Percentiles rank a stretch among this genome's conserved stretches.
These are phyloP conservation scores for Exophiala oligosperma DNA, from an alignment of 2,329 filamentous ascomycete genomes.

Conservation along the genomic window DNA sequence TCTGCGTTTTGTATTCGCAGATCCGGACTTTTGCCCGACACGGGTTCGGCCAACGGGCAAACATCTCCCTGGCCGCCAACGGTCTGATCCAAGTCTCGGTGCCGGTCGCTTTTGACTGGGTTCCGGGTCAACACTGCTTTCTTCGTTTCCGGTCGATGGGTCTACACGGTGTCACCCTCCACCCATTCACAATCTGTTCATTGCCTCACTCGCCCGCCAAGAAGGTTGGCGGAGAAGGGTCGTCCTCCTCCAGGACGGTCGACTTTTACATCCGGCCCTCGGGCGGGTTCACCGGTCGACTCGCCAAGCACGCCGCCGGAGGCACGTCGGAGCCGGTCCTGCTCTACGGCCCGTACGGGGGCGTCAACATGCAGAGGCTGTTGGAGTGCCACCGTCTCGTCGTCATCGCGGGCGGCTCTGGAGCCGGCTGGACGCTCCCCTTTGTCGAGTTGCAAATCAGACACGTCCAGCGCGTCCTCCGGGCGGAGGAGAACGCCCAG, in stretches of 20 bases:
- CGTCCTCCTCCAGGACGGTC: conserved; percentile 32
- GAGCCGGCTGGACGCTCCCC: conserved; percentile 53
- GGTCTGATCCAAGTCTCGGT: conserved; percentile 46
- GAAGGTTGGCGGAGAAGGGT: not conserved
- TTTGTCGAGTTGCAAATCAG: conserved; percentile 41
- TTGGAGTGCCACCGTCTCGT: conserved; percentile 45
- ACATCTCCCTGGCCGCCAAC: conserved; percentile 28
- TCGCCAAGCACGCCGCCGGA: conserved; percentile 39
- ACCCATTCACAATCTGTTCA: conserved; percentile 59
- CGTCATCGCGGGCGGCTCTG: conserved; percentile 57
- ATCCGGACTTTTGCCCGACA: conserved; percentile 48
- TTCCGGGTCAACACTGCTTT: conserved; percentile 56
- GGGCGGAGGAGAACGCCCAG: conserved; percentile 9
- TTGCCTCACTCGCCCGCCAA: conserved; percentile 33
- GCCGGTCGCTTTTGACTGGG: conserved; percentile 49
- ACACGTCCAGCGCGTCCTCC: not conserved
- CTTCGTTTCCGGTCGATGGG: conserved; percentile 50
- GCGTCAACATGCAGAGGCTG: conserved; percentile 42
- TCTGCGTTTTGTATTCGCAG: conserved; percentile 48
- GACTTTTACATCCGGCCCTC: conserved; percentile 56
- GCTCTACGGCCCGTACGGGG: conserved; percentile 61
- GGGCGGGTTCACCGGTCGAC: conserved; percentile 50
- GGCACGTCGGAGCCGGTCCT: conserved; percentile 44
- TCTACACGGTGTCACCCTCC: conserved; percentile 47
- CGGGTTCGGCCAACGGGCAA: no score